Evolutionary conservation across 257 asterid species (phyloP).

Genomic region (Solanum bulbocastanum): DNA sequence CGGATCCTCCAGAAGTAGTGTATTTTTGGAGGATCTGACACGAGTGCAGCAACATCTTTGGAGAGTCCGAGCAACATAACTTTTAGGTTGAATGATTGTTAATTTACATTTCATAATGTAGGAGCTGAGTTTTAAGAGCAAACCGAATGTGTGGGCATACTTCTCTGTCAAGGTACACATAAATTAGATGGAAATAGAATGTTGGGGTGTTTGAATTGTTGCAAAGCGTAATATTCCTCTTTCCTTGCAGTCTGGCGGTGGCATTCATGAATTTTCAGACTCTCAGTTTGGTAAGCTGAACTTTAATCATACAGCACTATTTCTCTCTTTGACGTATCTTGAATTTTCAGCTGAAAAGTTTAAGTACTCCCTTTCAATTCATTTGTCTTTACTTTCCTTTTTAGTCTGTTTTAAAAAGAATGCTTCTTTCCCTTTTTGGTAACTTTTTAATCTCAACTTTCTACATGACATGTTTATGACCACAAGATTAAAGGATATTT

Average conservation of each 20-base stretch:
- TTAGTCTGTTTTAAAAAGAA: background rate
- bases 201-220: background rate
- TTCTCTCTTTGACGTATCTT: background rate
- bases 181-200: background rate
- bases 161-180: slow-evolving; percentile 88
- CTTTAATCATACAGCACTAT: background rate
- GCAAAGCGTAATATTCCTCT: slow-evolving; percentile 10
- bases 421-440: background rate
- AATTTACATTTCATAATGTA: slow-evolving; percentile 23
- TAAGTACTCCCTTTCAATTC: background rate
- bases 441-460: background rate
- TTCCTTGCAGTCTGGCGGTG: slow-evolving; percentile 94
- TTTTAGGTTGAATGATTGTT: slow-evolving; percentile 8
- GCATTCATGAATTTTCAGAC: slow-evolving; percentile 98
- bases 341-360: background rate
- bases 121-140: slow-evolving; percentile 99
- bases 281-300: slow-evolving; percentile 90
- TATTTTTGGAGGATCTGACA: background rate
- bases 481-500: background rate
- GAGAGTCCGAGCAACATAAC: background rate
- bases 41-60: background rate
- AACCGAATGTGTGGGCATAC: slow-evolving; percentile 99
- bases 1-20: background rate
- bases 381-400: background rate
- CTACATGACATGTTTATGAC: background rate